These are phyloP conservation scores for Penicillium crustosum DNA, from an alignment of 2,329 filamentous ascomycete genomes.

Conservation along the genomic window DNA sequence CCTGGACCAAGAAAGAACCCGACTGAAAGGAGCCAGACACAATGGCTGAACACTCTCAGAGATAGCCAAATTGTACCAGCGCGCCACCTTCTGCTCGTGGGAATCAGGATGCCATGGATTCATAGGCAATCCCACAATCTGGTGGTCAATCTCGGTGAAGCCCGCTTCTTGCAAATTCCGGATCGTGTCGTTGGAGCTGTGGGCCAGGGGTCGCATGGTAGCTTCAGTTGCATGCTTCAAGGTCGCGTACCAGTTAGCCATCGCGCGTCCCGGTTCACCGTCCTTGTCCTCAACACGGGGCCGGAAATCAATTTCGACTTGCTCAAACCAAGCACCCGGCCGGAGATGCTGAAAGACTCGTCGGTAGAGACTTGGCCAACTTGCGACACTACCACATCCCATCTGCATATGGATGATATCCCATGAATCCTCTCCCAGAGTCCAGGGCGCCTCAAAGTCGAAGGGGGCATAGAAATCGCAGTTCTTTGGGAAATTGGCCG, in stretches of 20 bases:
- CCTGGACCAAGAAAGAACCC: slow-evolving; percentile 60
- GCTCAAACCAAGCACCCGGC: slow-evolving; percentile 77
- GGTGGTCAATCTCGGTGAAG: slow-evolving; percentile 76
- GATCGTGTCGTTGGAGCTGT: slow-evolving; percentile 59
- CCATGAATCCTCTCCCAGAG: slow-evolving; percentile 64
- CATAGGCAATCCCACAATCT: slow-evolving; percentile 67
- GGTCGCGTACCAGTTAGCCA: slow-evolving; percentile 68
- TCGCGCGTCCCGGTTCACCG: slow-evolving; percentile 45
- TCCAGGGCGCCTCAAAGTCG: slow-evolving; percentile 79
- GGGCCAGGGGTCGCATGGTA: slow-evolving; percentile 64
- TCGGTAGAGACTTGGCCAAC: slow-evolving; percentile 73
- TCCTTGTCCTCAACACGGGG: slow-evolving; percentile 63
- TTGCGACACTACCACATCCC: slow-evolving; percentile 72
- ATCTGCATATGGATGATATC: slow-evolving; percentile 83
- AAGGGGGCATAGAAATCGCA: slow-evolving; percentile 65
- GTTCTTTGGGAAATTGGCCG: slow-evolving; percentile 68
- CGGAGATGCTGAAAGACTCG: slow-evolving; percentile 72
- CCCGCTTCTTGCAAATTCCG: slow-evolving; percentile 66
- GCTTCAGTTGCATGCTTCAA: slow-evolving; percentile 67
- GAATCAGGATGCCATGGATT: slow-evolving; percentile 70
- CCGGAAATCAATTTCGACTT: slow-evolving; percentile 82
- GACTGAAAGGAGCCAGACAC: slow-evolving; percentile 70
- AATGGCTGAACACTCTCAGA: slow-evolving; percentile 71
- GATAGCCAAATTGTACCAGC: slow-evolving; percentile 81
- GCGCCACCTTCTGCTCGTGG: slow-evolving; percentile 66